Evolutionary conservation across 2,329 filamentous ascomycete species (phyloP).

Genomic region (Corynespora cassiicola): DNA sequence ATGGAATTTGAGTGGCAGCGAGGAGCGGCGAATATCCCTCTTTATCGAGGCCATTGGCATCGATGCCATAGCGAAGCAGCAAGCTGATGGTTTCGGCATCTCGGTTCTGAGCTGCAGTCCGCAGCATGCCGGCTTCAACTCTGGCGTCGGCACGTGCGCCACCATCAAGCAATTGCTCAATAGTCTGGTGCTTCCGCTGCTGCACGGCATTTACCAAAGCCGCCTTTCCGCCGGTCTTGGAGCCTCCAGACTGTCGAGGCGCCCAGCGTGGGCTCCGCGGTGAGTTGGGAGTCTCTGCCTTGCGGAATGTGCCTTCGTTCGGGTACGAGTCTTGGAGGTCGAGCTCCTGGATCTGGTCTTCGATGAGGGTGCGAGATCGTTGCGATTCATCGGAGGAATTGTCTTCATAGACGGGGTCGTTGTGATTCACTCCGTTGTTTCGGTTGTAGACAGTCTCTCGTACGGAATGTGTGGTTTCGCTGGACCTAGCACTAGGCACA

Average conservation of each 20-base stretch:
- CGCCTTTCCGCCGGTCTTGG: constrained; percentile 41
- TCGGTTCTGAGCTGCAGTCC: constrained; percentile 35
- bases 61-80: constrained; percentile 36
- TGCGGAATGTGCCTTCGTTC: constrained; percentile 10
- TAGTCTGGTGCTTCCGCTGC: constrained; percentile 69
- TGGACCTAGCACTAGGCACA: constrained; percentile 33
- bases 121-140: constrained; percentile 39
- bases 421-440: constrained; percentile 25
- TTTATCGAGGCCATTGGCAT: constrained; percentile 38
- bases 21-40: constrained; percentile 37
- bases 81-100: constrained; percentile 35
- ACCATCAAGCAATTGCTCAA: constrained; percentile 41
- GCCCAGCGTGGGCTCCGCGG: constrained; percentile 21
- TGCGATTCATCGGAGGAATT: constrained; percentile 25
- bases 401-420: constrained; percentile 31
- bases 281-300: constrained; percentile 11
- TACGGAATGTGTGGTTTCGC: constrained; percentile 22
- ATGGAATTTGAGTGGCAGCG: constrained; percentile 32
- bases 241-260: constrained; percentile 27
- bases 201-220: constrained; percentile 62
- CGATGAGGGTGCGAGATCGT: constrained; percentile 26
- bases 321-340: constrained; percentile 8
- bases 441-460: constrained; percentile 34
- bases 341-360: constrained; percentile 32
- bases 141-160: constrained; percentile 35